Evolutionary conservation across 495 filamentous ascomycete species (phyloP), one percentile per base, ranked within the genome.

Genomic region (Talaromyces nanjingensis): DNA sequence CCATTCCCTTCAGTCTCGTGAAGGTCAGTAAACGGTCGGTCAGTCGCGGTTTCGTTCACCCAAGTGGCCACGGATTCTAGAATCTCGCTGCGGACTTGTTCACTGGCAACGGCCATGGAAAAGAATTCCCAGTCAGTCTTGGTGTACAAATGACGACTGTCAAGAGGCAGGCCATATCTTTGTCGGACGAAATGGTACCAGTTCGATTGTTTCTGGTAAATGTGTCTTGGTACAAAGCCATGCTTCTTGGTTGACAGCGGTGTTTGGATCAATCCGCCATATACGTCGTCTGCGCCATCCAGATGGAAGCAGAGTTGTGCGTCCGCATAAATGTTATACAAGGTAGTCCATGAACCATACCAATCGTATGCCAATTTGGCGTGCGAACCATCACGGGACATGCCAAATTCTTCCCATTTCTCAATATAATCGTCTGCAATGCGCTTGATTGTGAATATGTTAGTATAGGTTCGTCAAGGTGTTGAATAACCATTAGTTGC

Each of bases 91-190:
- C 90, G 84, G 7, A 89, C 87, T 59, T 79, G 70, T 65, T 84
- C 79, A 53, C 82, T 83, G 14, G 90, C 83, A 8, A 96, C 86
- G 2, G 93, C 89, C 62, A 92, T 91, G 1, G 87, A 87, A 70
- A 93, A 96, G 74, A 96, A 90, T 69, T 96, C 89, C 92, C 92
- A 96, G 74, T 96, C 92, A 37, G 86, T 89, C 76, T 97, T 97
- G 22, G 93, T 92, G 72, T 92, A 96, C 6, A 90, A 72, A 71
- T 96, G 90, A n/a, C 93, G 83, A 65, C 85, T 90, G 73, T 97
- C 93, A 7, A 97, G 82, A 1, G 92, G 91, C 8, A 96, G 77
- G 1, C 93, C 93, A 72, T 93, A 96, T 65, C 76, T 80, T 68
- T 93, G 88, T 2, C 85, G 84, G n/a, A 96, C 90, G 37, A 85